A percentile compares a stretch with the other conserved stretches of the same genome.
These are phyloP conservation scores for Talaromyces sp. DNA, from an alignment of 2,329 filamentous ascomycete genomes.

Conservation along the genomic window DNA sequence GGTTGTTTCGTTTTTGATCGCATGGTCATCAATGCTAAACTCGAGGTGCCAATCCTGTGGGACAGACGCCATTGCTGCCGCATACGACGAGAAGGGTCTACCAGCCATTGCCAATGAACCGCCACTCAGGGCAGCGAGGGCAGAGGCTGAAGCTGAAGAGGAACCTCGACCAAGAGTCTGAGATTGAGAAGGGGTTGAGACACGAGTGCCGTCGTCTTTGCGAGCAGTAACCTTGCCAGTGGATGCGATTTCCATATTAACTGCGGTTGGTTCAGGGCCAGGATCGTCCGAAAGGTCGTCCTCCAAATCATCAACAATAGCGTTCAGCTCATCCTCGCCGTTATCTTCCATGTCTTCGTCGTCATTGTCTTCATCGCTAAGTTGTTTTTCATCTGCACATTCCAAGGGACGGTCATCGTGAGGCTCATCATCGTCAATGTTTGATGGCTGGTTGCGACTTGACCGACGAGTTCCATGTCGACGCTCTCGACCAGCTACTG, in stretches of 20 bases:
- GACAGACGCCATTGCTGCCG: conserved; percentile 71
- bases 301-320: conserved; percentile 86
- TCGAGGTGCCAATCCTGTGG: conserved; percentile 97
- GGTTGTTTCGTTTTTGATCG: conserved; percentile 85
- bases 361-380: conserved; percentile 68
- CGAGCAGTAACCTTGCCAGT: conserved; percentile 85
- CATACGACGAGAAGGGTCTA: conserved; percentile 69
- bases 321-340: conserved; percentile 62
- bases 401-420: conserved; percentile 69
- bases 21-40: conserved; percentile 75
- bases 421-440: conserved; percentile 56
- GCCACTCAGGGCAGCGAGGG: conserved; percentile 18
- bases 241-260: conserved; percentile 84
- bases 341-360: conserved; percentile 55
- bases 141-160: conserved; percentile 25
- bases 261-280: conserved; percentile 77
- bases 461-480: conserved; percentile 55
- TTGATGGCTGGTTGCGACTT: conserved; percentile 54
- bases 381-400: conserved; percentile 85
- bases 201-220: conserved; percentile 83
- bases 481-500: conserved; percentile 36
- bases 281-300: conserved; percentile 73
- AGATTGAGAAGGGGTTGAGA: conserved; percentile 72
- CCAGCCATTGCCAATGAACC: conserved; percentile 49
- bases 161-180: conserved; percentile 37